A percentile compares a stretch with the other conserved stretches of the same genome.
Evolutionary conservation across 805 yeast species (phyloP).

Genomic region (Ogataea dorogensis): DNA sequence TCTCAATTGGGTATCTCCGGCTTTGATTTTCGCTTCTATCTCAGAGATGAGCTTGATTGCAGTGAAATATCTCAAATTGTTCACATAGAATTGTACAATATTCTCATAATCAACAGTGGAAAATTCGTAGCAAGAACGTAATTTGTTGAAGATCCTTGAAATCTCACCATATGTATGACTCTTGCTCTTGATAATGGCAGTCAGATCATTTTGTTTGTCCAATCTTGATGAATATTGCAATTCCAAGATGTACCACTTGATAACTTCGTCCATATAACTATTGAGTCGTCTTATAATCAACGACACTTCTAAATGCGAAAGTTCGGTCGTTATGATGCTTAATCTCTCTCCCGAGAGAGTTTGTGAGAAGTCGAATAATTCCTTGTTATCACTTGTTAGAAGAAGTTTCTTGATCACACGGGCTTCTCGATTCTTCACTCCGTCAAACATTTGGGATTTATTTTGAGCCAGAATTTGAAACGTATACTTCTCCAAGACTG

Average conservation of each 20-base stretch:
- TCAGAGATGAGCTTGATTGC: slow-evolving; percentile 23
- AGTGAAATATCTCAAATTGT: slow-evolving; percentile 16
- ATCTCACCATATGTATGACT: slow-evolving; percentile 10
- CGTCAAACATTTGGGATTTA: background rate
- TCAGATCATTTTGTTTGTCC: slow-evolving; percentile 14
- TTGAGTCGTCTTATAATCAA: slow-evolving; percentile 20
- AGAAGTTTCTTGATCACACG: slow-evolving; percentile 13
- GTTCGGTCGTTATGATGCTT: slow-evolving; percentile 1
- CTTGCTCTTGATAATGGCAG: slow-evolving; percentile 8
- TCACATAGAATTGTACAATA: slow-evolving; percentile 22
- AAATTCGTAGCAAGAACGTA: slow-evolving; percentile 9
- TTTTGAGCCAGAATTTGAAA: background rate
- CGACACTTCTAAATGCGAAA: slow-evolving; percentile 19
- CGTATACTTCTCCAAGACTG: slow-evolving; percentile 2
- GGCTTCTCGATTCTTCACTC: slow-evolving; percentile 5
- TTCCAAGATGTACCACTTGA: slow-evolving; percentile 17
- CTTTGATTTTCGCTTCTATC: slow-evolving; percentile 18
- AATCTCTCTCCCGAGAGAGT: slow-evolving; percentile 1
- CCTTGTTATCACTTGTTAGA: slow-evolving; percentile 12
- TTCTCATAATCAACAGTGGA: slow-evolving; percentile 27
- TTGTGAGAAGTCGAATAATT: slow-evolving; percentile 12
- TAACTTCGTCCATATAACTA: slow-evolving; percentile 9
- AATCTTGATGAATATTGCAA: slow-evolving; percentile 24
- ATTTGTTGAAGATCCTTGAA: slow-evolving; percentile 4
- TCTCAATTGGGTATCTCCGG: slow-evolving; percentile 4